These are phyloP conservation scores for Rusavskia elegans DNA, from an alignment of 495 filamentous ascomycete species.

Conservation along the genomic window DNA sequence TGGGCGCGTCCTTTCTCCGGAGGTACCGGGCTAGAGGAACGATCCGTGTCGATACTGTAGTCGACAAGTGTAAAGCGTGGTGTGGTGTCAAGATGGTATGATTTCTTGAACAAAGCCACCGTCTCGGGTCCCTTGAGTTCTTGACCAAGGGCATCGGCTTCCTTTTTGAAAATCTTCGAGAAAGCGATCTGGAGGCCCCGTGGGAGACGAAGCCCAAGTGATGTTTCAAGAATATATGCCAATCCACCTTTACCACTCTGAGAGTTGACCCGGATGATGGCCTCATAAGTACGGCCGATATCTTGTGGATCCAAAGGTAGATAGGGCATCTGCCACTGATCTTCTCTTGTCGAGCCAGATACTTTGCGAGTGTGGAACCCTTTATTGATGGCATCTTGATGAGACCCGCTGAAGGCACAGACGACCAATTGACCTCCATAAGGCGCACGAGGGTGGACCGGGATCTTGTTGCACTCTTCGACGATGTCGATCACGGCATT, in stretches of 20 bases:
- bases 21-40: slow-evolving; percentile 60
- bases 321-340: slow-evolving; percentile 65
- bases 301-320: slow-evolving; percentile 86
- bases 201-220: slow-evolving; percentile 81
- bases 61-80: slow-evolving; percentile 79
- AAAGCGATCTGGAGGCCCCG: slow-evolving; percentile 89
- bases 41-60: slow-evolving; percentile 80
- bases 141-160: slow-evolving; percentile 56
- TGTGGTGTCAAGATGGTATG: slow-evolving; percentile 68
- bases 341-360: slow-evolving; percentile 39
- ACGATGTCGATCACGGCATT: slow-evolving; percentile 77
- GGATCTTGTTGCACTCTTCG: slow-evolving; percentile 88
- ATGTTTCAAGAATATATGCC: slow-evolving; percentile 83
- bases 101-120: slow-evolving; percentile 65
- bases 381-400: slow-evolving; percentile 98
- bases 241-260: slow-evolving; percentile 92
- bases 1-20: slow-evolving; percentile 50
- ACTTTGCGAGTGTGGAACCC: slow-evolving; percentile 65
- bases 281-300: slow-evolving; percentile 92
- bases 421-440: slow-evolving; percentile 84
- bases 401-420: slow-evolving; percentile 78
- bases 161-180: slow-evolving; percentile 66
- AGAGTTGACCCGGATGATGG: slow-evolving; percentile 93
- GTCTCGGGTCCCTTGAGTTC: slow-evolving; percentile 78
- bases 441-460: slow-evolving; percentile 73